phyloP scores from a whole-genome alignment of 768 basidiomycete genomes.

The Tricholoma flavovirens region DNA sequence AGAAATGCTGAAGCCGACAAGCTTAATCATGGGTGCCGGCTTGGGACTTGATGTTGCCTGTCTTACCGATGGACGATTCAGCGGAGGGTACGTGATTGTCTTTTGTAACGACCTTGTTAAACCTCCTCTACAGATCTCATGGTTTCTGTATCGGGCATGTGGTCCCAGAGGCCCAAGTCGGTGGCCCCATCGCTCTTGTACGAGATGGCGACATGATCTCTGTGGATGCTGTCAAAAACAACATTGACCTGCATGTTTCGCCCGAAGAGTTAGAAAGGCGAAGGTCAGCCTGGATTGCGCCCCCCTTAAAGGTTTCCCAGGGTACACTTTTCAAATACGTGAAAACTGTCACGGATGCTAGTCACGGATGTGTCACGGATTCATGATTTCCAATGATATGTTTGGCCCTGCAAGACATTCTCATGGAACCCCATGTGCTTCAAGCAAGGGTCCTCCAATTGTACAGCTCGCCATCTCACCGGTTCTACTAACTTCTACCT shows the following conservation, averaged over 20 bases:
- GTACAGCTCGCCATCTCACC: neutral
- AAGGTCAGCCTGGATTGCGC: conserved; percentile 70
- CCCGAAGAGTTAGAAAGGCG: conserved; percentile 75
- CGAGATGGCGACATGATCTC: conserved; percentile 82
- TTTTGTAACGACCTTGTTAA: conserved; percentile 9
- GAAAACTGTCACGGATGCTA: conserved; percentile 85
- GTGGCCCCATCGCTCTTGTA: conserved; percentile 89
- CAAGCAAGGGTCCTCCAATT: too few species aligned
- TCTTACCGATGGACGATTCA: conserved; percentile 96
- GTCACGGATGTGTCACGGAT: conserved; percentile 89
- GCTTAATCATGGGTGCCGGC: conserved; percentile 97
- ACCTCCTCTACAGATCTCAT: conserved; percentile 62
- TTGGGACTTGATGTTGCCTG: conserved; percentile 94
- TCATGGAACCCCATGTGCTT: neutral
- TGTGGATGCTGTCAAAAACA: conserved; percentile 85
- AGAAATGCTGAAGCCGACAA: conserved; percentile 98
- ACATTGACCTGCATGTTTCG: conserved; percentile 71
- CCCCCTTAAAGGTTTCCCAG: conserved; percentile 76
- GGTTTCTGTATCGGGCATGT: conserved; percentile 98
- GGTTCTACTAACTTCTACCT: conserved; percentile 21
- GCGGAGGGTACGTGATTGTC: conserved; percentile 73
- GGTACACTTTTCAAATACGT: conserved; percentile 89
- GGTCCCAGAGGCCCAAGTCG: conserved; percentile 92
- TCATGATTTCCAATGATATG: conserved; percentile 36
- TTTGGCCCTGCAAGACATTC: neutral